Evolutionary conservation across 805 yeast species (phyloP).

Genomic region (Lipomyces lipofer): DNA sequence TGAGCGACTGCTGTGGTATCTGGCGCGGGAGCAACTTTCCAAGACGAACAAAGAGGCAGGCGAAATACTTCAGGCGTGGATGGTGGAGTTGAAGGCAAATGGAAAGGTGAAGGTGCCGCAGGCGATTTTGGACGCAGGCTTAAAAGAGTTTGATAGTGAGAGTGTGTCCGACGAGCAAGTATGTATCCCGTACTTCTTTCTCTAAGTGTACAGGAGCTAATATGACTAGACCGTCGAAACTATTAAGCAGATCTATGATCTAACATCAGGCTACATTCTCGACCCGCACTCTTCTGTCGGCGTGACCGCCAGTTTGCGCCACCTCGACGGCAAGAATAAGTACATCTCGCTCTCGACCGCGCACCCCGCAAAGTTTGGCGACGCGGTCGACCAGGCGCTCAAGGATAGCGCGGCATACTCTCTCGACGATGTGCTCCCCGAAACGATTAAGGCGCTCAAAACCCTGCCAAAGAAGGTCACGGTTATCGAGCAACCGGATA

Average conservation of each 20-base stretch:
- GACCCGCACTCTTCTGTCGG: conserved; percentile 99
- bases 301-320: conserved; percentile 70
- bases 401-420: conserved; percentile 67
- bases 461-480: conserved; percentile 72
- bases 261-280: conserved; percentile 64
- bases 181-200: neutral
- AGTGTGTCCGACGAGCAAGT: conserved; percentile 64
- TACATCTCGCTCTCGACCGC: conserved; percentile 89
- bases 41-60: conserved; percentile 70
- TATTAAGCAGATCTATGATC: conserved; percentile 65
- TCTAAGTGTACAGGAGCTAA: neutral
- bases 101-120: conserved; percentile 76
- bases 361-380: conserved; percentile 98
- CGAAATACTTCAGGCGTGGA: conserved; percentile 66
- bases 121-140: conserved; percentile 65
- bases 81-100: conserved; percentile 68
- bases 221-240: conserved; percentile 67
- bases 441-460: conserved; percentile 72
- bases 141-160: conserved; percentile 69
- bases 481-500: conserved; percentile 68
- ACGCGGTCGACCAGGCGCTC: conserved; percentile 86
- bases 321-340: conserved; percentile 51
- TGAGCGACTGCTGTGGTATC: conserved; percentile 94
- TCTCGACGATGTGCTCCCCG: conserved; percentile 90
- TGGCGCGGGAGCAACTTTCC: conserved; percentile 71